Evolutionary conservation across 2,329 filamentous ascomycete genomes (phyloP), one percentile per base, ranked within the genome.

Genomic region (Fusarium dlaminii): DNA sequence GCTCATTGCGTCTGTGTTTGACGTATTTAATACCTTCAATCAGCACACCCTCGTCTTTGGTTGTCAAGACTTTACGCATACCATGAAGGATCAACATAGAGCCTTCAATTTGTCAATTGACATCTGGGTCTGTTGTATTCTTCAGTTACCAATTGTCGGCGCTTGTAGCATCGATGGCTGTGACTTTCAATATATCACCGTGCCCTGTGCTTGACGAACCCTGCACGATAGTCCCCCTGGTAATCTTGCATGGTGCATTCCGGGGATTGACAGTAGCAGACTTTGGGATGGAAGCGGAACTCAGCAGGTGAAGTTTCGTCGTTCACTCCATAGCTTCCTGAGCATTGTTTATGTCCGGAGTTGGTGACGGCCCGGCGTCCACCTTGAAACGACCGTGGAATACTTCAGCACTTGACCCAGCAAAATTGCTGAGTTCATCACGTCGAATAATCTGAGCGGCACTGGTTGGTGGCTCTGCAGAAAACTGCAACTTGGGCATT

Each of bases 261-360:
- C 39, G 22, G 13, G 13, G n/a, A 24, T 24, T 42, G n/a, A 24
- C 40, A 10, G 14, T 17, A 24, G 14, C 14, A 42, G 40, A 42
- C 14, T 17, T 17, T 17, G 40, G 1, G 40, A n/a, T 14, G n/a
- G n/a, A 42, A 42, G 22, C 14, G 40, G 17, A 42, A 5, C 40
- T 24, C 10, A 24, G 40, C 40, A 42, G 43, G 18, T 45, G 7
- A 14, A 6, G 0, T 43, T 15, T 3, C 3, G 14, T 27, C 24
- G 18, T 20, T 27, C 17, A 12, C 8, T 20, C 20, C 43, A 9
- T 20, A 13, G 8, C 8, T 14, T 45, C 24, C 24, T 12, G 43
- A 0, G 0, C 14, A 20, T 27, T 20, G 17, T 6, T 14, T 20
- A n/a, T n/a, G n/a, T n/a, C n/a, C n/a, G n/a, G n/a, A n/a, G n/a